A percentile compares a stretch with the other conserved stretches of the same genome.
phyloP scores from a whole-genome alignment of 2,329 filamentous ascomycete genomes.

The Pseudogymnoascus sp. region DNA sequence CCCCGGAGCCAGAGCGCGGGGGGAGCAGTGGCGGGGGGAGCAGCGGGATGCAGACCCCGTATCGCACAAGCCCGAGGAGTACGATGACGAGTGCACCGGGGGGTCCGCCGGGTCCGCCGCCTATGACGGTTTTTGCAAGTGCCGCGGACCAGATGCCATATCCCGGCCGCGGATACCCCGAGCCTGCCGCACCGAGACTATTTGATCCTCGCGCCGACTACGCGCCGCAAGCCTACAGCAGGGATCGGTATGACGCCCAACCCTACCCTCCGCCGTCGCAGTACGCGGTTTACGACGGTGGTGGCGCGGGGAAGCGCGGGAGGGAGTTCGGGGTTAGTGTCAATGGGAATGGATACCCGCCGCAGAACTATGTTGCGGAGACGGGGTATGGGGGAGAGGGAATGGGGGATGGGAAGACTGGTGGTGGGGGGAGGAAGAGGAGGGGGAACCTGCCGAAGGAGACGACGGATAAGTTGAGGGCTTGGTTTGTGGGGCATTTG shows the following conservation, averaged over 20 bases:
- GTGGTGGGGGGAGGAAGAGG: conserved; percentile 45
- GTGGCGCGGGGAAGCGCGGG: not conserved
- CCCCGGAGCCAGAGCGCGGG: not conserved
- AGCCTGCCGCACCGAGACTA: not conserved
- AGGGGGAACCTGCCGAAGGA: conserved; percentile 87
- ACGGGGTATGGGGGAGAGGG: not conserved
- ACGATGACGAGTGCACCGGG: not conserved
- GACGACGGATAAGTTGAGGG: conserved; percentile 71
- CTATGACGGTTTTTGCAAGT: not conserved
- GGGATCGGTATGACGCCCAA: not conserved
- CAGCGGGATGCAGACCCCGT: not conserved
- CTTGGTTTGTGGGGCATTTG: conserved; percentile 73
- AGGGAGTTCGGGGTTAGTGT: not conserved
- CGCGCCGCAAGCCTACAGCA: not conserved
- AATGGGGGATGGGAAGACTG: conserved; percentile 27
- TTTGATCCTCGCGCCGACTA: not conserved
- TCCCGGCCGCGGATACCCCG: not conserved
- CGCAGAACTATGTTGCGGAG: not conserved
- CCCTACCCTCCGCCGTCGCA: not conserved
- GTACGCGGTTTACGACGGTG: not conserved
- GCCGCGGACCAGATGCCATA: not conserved
- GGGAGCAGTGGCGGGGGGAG: not conserved
- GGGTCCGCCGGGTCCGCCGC: not conserved
- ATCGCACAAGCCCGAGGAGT: not conserved
- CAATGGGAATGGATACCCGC: not conserved